Conservation (phyloP, 306 rosid species). For the Argentina anserina region DNA sequence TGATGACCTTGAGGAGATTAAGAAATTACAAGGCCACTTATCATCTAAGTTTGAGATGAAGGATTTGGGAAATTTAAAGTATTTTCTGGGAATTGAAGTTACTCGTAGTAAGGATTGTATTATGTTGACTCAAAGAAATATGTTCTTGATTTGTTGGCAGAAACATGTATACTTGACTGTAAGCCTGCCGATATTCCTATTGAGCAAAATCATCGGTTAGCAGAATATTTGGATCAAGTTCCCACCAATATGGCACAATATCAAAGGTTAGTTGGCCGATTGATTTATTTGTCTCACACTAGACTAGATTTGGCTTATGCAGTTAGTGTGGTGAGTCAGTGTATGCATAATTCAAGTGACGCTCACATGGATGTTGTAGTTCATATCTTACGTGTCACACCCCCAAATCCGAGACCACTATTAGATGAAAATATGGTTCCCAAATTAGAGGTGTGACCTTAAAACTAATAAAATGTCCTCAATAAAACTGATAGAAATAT, state of each 20-base stretch:
- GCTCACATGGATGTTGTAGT: background rate
- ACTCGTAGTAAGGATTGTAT: too few relatives aligned
- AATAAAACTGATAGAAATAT: too few relatives aligned
- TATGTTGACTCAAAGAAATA: background rate
- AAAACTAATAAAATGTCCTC: too few relatives aligned
- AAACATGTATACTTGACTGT: background rate
- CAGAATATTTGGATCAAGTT: background rate
- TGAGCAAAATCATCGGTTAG: background rate
- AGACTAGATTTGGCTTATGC: background rate
- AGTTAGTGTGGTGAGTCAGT: background rate
- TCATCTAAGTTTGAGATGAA: too few relatives aligned
- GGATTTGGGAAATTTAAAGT: too few relatives aligned
- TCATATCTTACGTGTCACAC: too few relatives aligned
- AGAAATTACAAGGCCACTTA: too few relatives aligned
- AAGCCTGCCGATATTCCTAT: background rate
- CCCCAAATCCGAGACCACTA: too few relatives aligned
- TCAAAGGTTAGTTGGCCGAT: background rate
- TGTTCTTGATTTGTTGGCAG: background rate
- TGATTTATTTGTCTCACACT: background rate
- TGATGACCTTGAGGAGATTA: too few relatives aligned
- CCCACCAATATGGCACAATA: background rate
- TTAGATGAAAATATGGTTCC: too few relatives aligned
- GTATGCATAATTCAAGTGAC: background rate
- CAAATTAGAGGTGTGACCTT: too few relatives aligned
- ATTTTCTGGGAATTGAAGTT: too few relatives aligned